These are phyloP conservation scores for Ogataea nakhonphanomensis DNA, from an alignment of 805 yeast genomes.

Conservation along the genomic window DNA sequence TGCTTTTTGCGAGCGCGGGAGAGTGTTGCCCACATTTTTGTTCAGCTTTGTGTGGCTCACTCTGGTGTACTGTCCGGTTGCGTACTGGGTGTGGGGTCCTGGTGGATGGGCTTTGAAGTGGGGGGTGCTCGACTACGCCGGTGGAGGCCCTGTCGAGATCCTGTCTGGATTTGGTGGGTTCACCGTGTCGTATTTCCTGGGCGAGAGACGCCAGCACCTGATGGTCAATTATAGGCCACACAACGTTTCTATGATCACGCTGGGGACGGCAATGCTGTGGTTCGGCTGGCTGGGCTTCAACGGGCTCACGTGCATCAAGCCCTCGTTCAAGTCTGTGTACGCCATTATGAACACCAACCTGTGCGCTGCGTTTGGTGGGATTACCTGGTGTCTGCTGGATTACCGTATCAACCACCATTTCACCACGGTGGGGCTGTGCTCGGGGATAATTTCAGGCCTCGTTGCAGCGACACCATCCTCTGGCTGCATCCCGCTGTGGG, in stretches of 20 bases:
- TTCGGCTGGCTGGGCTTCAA: slow-evolving; percentile 97
- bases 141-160: slow-evolving; percentile 97
- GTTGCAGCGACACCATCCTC: slow-evolving; percentile 97
- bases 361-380: slow-evolving; percentile 85
- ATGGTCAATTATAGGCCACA: slow-evolving; percentile 92
- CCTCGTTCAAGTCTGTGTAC: slow-evolving; percentile 78
- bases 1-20: slow-evolving; percentile 89
- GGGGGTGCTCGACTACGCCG: slow-evolving; percentile 95
- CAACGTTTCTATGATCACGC: slow-evolving; percentile 83
- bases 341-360: slow-evolving; percentile 90
- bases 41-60: slow-evolving; percentile 88
- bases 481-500: slow-evolving; percentile 89
- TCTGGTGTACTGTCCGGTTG: slow-evolving; percentile 89
- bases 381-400: slow-evolving; percentile 90
- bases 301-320: slow-evolving; percentile 83
- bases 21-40: slow-evolving; percentile 79
- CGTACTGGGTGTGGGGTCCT: slow-evolving; percentile 91
- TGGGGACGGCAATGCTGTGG: slow-evolving; percentile 86
- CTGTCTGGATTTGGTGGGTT: slow-evolving; percentile 88
- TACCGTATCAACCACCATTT: slow-evolving; percentile 84
- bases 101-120: slow-evolving; percentile 92
- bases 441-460: slow-evolving; percentile 92
- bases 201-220: slow-evolving; percentile 70
- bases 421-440: slow-evolving; percentile 93
- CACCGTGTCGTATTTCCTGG: slow-evolving; percentile 76